Base-by-base conservation (phyloP, 805 yeast species). In the Ogataea pilisensis region DNA sequence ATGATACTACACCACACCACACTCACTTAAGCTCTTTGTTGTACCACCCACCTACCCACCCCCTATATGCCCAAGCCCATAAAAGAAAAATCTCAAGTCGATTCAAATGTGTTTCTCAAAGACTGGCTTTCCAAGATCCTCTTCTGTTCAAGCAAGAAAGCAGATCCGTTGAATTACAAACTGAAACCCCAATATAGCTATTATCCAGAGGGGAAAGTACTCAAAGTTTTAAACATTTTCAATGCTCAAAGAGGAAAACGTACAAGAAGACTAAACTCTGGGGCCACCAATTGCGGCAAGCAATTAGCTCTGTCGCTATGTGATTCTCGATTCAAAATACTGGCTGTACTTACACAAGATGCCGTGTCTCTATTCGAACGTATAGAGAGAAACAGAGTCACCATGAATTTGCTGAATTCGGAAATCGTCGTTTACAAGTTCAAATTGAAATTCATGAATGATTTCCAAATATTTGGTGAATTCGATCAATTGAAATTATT, bases 291-390 rank as follows among this genome's bases (percentile, higher is more conserved):
- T 11, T 8, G 11, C 26, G 26, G 11, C 3, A 16, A 32, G 9
- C 41, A 38, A 17, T 38, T 54, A 12, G 45, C 49, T 8, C 21
- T 54, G 8, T 37, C 39, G 14, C 22, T 49, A 16, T 49, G 55
- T 24, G 60, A 55, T 37, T 44, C 54, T 8, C 45, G 45, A 17
- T 32, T 38, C 38, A 41, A 38, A 34, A 40, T 48, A 8, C 39
- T 53, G 9, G 57, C 45, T 3, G n/a, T 45, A 5, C 24, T 50
- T 2, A 42, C 42, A 2, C 35, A 41, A 2, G 24, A 34, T 8
- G 49, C 58, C 2, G 42, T 55, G 11, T 26, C 46, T 2, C 34
- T 41, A 2, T 46, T 50, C 31, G 58, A 55, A 41, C 37, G 38
- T 8, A 20, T 7, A 9, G 58, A 55, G 21, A 37, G 57, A 16